Conservation (phyloP, 805 yeast species). For the Komagataella populi region DNA sequence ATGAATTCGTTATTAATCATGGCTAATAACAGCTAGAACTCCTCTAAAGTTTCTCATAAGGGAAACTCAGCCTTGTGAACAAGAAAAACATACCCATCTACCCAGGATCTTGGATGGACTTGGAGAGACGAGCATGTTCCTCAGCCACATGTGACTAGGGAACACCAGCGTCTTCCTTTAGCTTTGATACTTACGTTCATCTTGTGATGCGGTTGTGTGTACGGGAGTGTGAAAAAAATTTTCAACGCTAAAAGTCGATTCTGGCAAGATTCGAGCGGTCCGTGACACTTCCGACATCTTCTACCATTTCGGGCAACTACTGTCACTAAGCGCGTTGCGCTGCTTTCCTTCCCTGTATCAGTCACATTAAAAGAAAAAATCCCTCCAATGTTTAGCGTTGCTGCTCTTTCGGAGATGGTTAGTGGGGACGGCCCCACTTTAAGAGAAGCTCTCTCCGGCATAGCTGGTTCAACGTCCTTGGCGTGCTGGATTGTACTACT, state of each 20-base stretch:
- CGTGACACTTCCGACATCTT: neutral
- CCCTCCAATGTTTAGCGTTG: neutral
- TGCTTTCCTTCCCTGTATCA: neutral
- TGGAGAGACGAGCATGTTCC: neutral
- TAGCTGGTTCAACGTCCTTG: conserved; percentile 53
- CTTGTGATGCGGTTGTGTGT: neutral
- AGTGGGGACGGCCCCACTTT: conserved; percentile 11
- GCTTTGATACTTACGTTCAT: neutral
- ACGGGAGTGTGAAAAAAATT: neutral
- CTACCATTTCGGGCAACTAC: neutral
- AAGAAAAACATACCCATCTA: conserved; percentile 2
- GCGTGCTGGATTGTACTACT: conserved; percentile 74
- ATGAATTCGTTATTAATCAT: conserved; percentile 8
- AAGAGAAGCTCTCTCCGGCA: conserved; percentile 38
- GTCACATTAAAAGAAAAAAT: neutral
- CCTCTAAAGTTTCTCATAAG: neutral
- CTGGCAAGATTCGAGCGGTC: neutral
- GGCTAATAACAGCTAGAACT: conserved; percentile 1
- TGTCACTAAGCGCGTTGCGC: neutral
- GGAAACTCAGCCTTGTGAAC: conserved; percentile 1
- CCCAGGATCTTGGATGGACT: neutral
- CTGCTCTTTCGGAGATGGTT: neutral
- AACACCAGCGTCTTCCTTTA: neutral
- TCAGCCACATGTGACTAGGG: conserved; percentile 1
- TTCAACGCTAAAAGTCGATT: neutral